Base-by-base conservation (phyloP, 2,329 filamentous ascomycete species). In the Ustilaginoidea virens region DNA sequence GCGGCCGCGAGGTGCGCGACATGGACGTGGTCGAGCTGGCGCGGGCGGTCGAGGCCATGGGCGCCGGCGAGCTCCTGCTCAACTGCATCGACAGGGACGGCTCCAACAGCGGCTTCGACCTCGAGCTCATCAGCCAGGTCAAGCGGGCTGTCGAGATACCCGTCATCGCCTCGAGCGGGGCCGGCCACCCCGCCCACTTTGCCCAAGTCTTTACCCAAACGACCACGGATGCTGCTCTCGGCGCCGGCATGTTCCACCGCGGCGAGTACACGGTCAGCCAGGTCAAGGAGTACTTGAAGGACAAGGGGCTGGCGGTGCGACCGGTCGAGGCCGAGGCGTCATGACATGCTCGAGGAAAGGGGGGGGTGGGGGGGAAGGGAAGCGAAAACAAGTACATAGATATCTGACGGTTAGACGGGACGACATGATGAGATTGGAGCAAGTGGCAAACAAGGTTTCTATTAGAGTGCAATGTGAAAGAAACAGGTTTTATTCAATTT, bases 1-100 rank as follows among this genome's bases (percentile, higher is more conserved):
- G 90, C 26, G 90, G 90, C 5, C 75, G 90, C 36, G 87, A 96
- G 58, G 86, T 80, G n/a, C 72, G 86, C 35, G 85, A 96, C 51
- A 65, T 96, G 40, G 87, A 96, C 49, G 90, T 94, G 11, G 71
- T 86, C 10, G 80, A 96, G 57, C 69, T 98, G 7, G 74, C 78
- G 7, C 74, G 70, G 41, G 90, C 90, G 9, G 87, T 96, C 20
- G 85, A 98, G 58, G 85, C 82, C 32, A 92, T 98, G 83, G 90
- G 90, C 30, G 71, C 80, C 2, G 90, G 90, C 32, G 90, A 98
- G 62, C 80, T 98, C 33, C 60, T 98, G 29, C 70, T 98, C 32
- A 98, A 98, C 58, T 94, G 86, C 61, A 98, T 98, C 45, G 90
- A 98, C 61, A 82, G 80, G 49, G 90, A 98, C 52, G 90, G 90